These are phyloP conservation scores for Blastobotrys illinoisensis DNA, from an alignment of 1,139 yeast genomes.

Conservation along the genomic window DNA sequence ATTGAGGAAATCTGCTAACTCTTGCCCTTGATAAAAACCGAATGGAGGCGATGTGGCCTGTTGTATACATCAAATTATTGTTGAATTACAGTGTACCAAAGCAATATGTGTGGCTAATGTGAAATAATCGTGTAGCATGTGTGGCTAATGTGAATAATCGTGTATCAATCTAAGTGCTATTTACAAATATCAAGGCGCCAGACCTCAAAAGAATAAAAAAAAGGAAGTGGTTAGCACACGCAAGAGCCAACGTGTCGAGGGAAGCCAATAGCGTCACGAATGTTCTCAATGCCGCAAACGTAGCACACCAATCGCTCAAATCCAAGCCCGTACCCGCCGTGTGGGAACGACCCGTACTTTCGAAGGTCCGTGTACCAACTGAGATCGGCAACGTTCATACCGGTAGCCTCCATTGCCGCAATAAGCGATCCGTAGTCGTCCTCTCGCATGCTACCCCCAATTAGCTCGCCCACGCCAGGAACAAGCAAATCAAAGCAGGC, in stretches of 20 bases:
- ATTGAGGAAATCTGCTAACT: too few species aligned
- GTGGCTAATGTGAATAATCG: too few species aligned
- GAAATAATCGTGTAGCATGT: too few species aligned
- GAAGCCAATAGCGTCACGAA: conserved; percentile 83
- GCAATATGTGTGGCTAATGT: too few species aligned
- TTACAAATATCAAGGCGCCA: too few species aligned
- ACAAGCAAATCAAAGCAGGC: conserved; percentile 85
- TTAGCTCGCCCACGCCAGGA: conserved; percentile 93
- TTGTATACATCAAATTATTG: too few species aligned
- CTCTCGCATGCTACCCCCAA: conserved; percentile 93
- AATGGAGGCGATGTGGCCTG: too few species aligned
- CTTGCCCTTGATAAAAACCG: too few species aligned
- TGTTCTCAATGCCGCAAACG: conserved; percentile 63
- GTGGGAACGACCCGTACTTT: conserved; percentile 77
- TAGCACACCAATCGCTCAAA: conserved; percentile 79
- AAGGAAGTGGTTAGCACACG: conserved; percentile 36
- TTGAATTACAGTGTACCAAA: too few species aligned
- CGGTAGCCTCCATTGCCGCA: conserved; percentile 41
- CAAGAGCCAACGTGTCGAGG: conserved; percentile 54
- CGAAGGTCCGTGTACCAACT: conserved; percentile 79
- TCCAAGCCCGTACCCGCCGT: conserved; percentile 97
- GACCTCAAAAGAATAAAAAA: too few species aligned
- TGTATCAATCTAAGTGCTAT: too few species aligned
- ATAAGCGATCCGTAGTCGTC: conserved; percentile 48
- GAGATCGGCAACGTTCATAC: conserved; percentile 47